Evolutionary conservation across 495 filamentous ascomycete species (phyloP).

Genomic region (Neurospora sp.): DNA sequence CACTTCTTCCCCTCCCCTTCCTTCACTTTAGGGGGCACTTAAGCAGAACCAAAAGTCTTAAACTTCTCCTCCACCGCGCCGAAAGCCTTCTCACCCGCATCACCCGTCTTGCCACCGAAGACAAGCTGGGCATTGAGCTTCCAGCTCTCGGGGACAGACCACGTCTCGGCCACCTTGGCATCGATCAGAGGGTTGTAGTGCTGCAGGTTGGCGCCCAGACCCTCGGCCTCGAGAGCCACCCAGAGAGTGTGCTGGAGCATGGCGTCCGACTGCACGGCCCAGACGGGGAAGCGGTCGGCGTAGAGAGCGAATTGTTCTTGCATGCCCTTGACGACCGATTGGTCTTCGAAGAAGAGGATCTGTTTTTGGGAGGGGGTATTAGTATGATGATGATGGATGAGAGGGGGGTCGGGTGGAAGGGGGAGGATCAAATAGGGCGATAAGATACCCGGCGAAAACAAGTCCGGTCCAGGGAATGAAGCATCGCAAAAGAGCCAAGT

Average conservation of each 20-base stretch:
- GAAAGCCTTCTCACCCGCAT: slow-evolving; percentile 44
- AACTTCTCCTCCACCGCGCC: slow-evolving; percentile 44
- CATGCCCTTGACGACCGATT: slow-evolving; percentile 35
- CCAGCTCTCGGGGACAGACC: slow-evolving; percentile 52
- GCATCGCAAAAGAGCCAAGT: neutral
- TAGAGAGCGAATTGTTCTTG: slow-evolving; percentile 45
- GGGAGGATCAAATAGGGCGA: neutral
- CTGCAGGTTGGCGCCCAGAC: slow-evolving; percentile 63
- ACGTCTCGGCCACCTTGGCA: slow-evolving; percentile 42
- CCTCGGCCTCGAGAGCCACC: slow-evolving; percentile 58
- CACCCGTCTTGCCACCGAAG: slow-evolving; percentile 45
- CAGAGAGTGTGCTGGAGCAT: slow-evolving; percentile 61
- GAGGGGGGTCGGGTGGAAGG: neutral
- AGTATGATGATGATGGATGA: neutral
- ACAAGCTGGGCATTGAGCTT: slow-evolving; percentile 50
- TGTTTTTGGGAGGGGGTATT: slow-evolving; percentile 9
- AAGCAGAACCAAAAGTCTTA: slow-evolving; percentile 34
- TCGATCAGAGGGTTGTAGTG: slow-evolving; percentile 65
- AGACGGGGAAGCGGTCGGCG: slow-evolving; percentile 49
- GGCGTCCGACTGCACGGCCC: slow-evolving; percentile 50
- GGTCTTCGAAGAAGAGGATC: slow-evolving; percentile 58
- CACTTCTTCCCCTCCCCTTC: neutral
- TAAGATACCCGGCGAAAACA: neutral
- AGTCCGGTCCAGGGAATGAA: neutral
- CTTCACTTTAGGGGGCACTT: slow-evolving; percentile 1